Evolutionary conservation across 768 basidiomycete species (phyloP).

Genomic region (Porpolomopsis calyptriformis): DNA sequence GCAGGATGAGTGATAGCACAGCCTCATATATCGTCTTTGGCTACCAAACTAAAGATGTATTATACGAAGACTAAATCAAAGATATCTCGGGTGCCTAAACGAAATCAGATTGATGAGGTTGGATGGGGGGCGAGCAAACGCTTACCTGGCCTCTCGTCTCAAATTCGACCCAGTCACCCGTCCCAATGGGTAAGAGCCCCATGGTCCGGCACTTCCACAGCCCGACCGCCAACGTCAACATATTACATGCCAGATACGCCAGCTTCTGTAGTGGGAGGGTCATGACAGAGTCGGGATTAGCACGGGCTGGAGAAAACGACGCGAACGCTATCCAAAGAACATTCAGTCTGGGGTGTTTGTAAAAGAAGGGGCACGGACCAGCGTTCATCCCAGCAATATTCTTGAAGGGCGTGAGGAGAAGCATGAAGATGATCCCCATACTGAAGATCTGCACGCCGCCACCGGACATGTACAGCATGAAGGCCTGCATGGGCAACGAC

Average conservation of each 20-base stretch:
- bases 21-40: too few relatives aligned
- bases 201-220: conserved; percentile 90
- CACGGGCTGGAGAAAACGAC: conserved; percentile 60
- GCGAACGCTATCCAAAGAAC: conserved; percentile 43
- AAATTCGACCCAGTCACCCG: conserved; percentile 92
- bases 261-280: conserved; percentile 63
- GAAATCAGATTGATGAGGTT: too few relatives aligned
- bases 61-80: too few relatives aligned
- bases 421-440: conserved; percentile 93
- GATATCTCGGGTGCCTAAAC: too few relatives aligned
- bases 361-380: conserved; percentile 35
- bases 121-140: too few relatives aligned
- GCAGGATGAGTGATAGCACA: too few relatives aligned
- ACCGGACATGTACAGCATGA: conserved; percentile 99
- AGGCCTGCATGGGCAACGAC: conserved; percentile 89
- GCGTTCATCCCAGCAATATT: conserved; percentile 70
- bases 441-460: conserved; percentile 94
- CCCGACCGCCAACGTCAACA: conserved; percentile 71
- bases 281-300: conserved; percentile 34
- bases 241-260: conserved; percentile 61
- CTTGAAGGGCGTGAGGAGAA: conserved; percentile 78
- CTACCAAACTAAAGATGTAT: too few relatives aligned
- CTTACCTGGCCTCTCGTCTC: conserved; percentile 63
- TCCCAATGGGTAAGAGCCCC: conserved; percentile 84
- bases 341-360: background rate